Evolutionary conservation across 2,329 filamentous ascomycete species (phyloP).

Genomic region (Aphanocladium album): DNA sequence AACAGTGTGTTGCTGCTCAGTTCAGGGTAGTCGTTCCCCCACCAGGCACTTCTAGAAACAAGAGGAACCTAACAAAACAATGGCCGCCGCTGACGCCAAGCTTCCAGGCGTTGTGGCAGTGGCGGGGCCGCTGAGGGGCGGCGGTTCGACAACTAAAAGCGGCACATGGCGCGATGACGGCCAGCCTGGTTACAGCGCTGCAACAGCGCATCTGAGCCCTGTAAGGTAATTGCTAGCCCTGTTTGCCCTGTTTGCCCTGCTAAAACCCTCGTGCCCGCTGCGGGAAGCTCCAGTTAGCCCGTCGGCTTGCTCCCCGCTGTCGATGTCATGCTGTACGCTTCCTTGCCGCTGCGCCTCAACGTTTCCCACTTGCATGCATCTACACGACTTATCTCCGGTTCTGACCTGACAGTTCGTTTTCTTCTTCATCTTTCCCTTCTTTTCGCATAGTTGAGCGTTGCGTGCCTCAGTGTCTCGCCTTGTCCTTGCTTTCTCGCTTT

Average conservation of each 20-base stretch:
- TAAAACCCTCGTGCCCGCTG: too few species aligned
- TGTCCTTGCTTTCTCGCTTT: background rate
- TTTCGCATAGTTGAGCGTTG: constrained; percentile 6
- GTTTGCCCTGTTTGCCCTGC: too few species aligned
- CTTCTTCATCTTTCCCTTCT: background rate
- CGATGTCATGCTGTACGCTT: constrained; percentile 10
- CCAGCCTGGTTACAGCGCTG: background rate
- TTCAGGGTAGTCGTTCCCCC: background rate
- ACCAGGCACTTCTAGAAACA: background rate
- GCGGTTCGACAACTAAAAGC: background rate
- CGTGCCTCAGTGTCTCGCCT: background rate
- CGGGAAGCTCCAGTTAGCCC: background rate
- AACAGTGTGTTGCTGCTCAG: too few species aligned
- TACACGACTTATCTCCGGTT: background rate
- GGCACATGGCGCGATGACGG: too few species aligned
- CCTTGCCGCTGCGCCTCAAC: constrained; percentile 5
- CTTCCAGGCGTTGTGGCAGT: constrained; percentile 7
- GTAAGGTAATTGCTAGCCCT: too few species aligned
- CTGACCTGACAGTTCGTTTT: background rate
- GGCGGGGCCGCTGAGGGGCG: constrained; percentile 13
- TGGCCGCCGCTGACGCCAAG: background rate
- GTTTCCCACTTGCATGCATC: constrained; percentile 3
- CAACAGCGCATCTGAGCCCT: background rate
- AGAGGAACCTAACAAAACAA: background rate
- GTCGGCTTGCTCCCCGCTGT: constrained; percentile 9